Evolutionary conservation across 1,284 basidiomycete species (phyloP).

Genomic region (Irpex sp.): DNA sequence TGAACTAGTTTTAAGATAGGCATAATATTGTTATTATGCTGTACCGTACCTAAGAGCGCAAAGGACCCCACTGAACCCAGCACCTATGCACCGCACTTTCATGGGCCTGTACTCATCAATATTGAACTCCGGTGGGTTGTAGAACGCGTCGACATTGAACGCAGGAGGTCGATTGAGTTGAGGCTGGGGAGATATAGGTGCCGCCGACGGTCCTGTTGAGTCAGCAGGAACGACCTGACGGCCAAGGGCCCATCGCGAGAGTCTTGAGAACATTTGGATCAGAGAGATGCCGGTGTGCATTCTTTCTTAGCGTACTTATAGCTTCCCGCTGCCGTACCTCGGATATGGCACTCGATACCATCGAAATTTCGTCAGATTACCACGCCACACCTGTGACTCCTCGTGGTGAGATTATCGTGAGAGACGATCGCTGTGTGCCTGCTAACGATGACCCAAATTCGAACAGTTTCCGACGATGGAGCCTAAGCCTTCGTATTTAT

Average conservation of each 20-base stretch:
- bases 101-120: conserved; percentile 47
- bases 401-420: too few relatives aligned
- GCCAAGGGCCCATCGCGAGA: not conserved
- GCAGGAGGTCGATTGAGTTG: not conserved
- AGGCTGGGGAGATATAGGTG: not conserved
- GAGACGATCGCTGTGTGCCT: too few relatives aligned
- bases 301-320: too few relatives aligned
- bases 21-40: conserved; percentile 4
- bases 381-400: too few relatives aligned
- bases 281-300: too few relatives aligned
- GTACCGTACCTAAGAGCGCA: conserved; percentile 44
- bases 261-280: not conserved
- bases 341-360: too few relatives aligned
- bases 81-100: conserved; percentile 46
- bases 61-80: conserved; percentile 51
- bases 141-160: not conserved
- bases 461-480: too few relatives aligned
- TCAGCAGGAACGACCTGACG: not conserved
- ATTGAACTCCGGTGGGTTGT: conserved; percentile 22
- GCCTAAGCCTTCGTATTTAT: too few relatives aligned
- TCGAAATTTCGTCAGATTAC: too few relatives aligned
- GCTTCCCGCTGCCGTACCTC: too few relatives aligned
- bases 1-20: conserved; percentile 5
- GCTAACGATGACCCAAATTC: too few relatives aligned
- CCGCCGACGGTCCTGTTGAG: not conserved